Evolutionary conservation across 495 filamentous ascomycete genomes (phyloP), one percentile per base, ranked within the genome.

Genomic region (Penicillium argentinense): DNA sequence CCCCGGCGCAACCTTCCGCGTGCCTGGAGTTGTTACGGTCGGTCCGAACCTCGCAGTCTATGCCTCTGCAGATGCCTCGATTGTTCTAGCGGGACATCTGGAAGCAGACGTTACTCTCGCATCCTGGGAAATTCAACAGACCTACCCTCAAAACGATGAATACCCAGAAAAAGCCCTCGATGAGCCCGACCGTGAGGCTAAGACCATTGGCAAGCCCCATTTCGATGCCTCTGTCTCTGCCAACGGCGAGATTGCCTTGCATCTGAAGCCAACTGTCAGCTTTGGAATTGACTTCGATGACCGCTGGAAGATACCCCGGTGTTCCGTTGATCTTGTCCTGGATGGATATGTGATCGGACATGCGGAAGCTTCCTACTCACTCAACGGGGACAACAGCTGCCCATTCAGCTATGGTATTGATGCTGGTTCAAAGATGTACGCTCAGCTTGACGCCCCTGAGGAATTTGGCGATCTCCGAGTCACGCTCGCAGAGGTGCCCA

Each of bases 21-120:
- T 72, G 6, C 69, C 67, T 0, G 64, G 64, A 0, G 56, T 72
- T 19, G 51, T 59, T 0, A 68, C 62, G 2, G 47, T 72, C n/a
- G 67, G 67, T 4, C 67, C 68, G 4, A 43, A 63, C 9, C 41
- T 70, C 32, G 53, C 46, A 8, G 17, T 72, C 12, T 28, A 51
- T 17, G 64, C 49, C 5, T 30, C 36, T 1, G 21, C 64, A 7
- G 45, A 69, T 12, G 54, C 42, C 9, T 25, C 18, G 0, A 9
- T 59, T 16, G 43, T 43, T 7, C 17, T 63, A 12, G 27, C 45
- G 18, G 56, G 43, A n/a, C 37, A 54, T 16, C 19, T 58, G 0
- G 55, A 55, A 24, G 32, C 51, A 11, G 29, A 39, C 5, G 46
- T 58, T 13, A 44, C 36, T 1, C 23, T 58, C 3, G 55, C 55